Evolutionary conservation across 108 stramenopile genomes (phyloP), one percentile per base, ranked within the genome.

Genomic region (Cyclotella choctawhatcheeana): DNA sequence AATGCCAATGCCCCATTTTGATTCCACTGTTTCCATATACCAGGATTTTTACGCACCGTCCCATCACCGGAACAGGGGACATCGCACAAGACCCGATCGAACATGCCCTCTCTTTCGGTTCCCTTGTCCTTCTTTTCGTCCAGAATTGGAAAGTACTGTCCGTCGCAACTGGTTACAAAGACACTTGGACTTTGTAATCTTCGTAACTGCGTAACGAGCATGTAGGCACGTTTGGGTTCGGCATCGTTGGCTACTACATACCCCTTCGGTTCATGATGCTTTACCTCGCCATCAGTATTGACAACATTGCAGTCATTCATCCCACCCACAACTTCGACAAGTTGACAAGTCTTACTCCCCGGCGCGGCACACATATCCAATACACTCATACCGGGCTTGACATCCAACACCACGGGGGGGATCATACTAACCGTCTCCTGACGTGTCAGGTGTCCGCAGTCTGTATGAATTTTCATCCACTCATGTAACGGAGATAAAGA

Each of bases 391-490:
- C 93, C 69, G 5, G 91, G 86, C 62, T 86, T 64, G 6, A 89
- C 90, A 73, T 89, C 75, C 67, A 99, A 77, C 32, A 98, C 95
- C 16, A 97, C 88, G 14, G 98, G 98, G 6, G 99, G 98, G 21
- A 99, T 90, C 98, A 99, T 99, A 65, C 87, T 89, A 27, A 99
- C 99, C 17, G 97, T 97, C 77, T 99, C 99, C 73, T 99, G 98
- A 27, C 98, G 92, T 12, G 97, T 98, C 22, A 99, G 73, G 65
- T 89, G 88, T 20, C 95, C 95, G 21, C 86, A 88, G 62, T 85
- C 81, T 17, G 92, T 96, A 37, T 92, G 86, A 24, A 85, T 80
- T 52, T 91, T 93, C 50, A 96, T 79, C 90, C 90, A 96, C 4
- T 85, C 64, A 61, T 88, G 83, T 45, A 95, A 78, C 1, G 74